Evolutionary conservation across 257 asterid genomes (phyloP), one percentile per base, ranked within the genome.

Genomic region (Salvia splendens): DNA sequence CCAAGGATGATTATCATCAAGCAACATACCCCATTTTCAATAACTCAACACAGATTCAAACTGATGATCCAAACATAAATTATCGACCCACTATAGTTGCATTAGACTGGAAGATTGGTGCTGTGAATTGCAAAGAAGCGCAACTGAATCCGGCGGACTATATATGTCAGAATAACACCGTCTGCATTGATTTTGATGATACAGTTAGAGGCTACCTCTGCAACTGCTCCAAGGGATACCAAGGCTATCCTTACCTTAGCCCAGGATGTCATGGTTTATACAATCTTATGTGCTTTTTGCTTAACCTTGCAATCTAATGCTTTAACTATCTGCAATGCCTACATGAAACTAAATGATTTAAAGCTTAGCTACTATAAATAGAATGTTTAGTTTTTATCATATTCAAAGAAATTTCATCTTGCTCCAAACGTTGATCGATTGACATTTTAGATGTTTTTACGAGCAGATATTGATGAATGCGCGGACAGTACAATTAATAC

Each of bases 171-270:
- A 3, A 0, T 2, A 75, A 75, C 6, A 68, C 36, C 6, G 0
- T 0, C 3, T 75, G 79, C 40, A 1, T 9, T 5, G 72, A 73
- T 58, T 65, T 50, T 10, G 50, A 49, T 58, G n/a, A 20, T 0
- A 15, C 33, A 1, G 7, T 51, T 8, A 68, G 55, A 57, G 73
- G 77, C 5, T 73, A 73, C 42, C 47, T 36, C 7, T 73, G 77
- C 68, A 10, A 32, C 8, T 59, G 78, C 42, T 7, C 3, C 3
- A 3, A 41, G 17, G 78, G 78, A 33, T 73, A 28, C 11, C 6
- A 12, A 12, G 73, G 78, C 58, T 67, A 73, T 6, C 78, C 78
- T 30, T 73, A 73, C 48, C 73, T 57, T 47, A 3, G 6, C 14
- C 64, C 38, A 40, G 78, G 78, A 16, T 73, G 78, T 45, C 12